phyloP scores from a whole-genome alignment of 129 eudicot genomes.

The Mikania micrantha region DNA sequence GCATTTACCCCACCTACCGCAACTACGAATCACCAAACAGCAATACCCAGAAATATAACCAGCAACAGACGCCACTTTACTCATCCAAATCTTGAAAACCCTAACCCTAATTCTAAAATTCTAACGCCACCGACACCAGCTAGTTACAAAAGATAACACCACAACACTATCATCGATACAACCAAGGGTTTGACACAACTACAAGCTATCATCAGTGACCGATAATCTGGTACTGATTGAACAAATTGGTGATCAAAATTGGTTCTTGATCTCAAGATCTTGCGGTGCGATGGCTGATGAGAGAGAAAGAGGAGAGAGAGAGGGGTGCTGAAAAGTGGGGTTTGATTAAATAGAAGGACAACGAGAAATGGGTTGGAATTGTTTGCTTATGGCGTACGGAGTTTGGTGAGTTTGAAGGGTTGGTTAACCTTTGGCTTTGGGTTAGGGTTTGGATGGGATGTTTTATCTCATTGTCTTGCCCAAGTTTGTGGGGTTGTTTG shows the following conservation, averaged over 20 bases:
- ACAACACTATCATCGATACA: slow-evolving; percentile 20
- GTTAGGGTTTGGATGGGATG: background rate
- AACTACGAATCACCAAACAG: slow-evolving; percentile 36
- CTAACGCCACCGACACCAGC: slow-evolving; percentile 24
- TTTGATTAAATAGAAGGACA: slow-evolving; percentile 17
- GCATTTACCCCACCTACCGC: slow-evolving; percentile 61
- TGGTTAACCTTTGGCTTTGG: background rate
- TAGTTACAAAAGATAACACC: background rate
- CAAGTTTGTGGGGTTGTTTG: background rate
- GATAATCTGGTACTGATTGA: background rate
- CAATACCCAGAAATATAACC: slow-evolving; percentile 20
- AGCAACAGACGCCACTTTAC: slow-evolving; percentile 13
- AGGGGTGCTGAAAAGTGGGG: background rate
- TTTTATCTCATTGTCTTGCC: background rate
- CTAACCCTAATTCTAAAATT: slow-evolving; percentile 5
- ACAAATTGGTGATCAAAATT: background rate
- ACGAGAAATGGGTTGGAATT: slow-evolving; percentile 20
- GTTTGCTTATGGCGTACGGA: slow-evolving; percentile 11
- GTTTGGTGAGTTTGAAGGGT: slow-evolving; percentile 25
- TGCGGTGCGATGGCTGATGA: slow-evolving; percentile 1
- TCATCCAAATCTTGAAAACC: slow-evolving; percentile 33
- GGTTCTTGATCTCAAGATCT: slow-evolving; percentile 26
- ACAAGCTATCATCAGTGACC: background rate
- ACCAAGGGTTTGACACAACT: background rate
- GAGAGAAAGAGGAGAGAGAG: background rate